Evolutionary conservation across 192 early-diverging fungal species (phyloP).

Genomic region (Coemansia sp.): DNA sequence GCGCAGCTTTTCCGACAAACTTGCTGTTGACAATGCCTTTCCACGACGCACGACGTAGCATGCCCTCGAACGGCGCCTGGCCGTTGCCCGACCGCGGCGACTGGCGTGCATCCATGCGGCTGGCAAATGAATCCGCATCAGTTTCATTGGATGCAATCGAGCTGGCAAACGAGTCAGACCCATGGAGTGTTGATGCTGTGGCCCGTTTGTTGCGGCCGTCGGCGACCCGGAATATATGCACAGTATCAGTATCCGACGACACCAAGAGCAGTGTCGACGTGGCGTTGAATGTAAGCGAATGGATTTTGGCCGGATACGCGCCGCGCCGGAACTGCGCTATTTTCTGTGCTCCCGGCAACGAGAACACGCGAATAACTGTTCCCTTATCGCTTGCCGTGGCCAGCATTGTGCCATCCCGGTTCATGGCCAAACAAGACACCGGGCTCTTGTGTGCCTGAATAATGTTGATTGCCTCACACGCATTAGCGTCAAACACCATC

Average conservation of each 20-base stretch:
- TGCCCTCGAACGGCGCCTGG: conserved; percentile 58
- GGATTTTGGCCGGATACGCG: conserved; percentile 88
- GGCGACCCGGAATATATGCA: conserved; percentile 88
- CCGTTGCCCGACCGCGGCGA: conserved; percentile 4
- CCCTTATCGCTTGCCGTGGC: conserved; percentile 98
- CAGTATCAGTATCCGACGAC: conserved; percentile 90
- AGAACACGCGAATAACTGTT: conserved; percentile 95
- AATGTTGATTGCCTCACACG: conserved; percentile 87
- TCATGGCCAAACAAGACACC: conserved; percentile 82
- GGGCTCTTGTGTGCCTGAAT: conserved; percentile 95
- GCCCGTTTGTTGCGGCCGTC: conserved; percentile 42
- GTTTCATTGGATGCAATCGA: conserved; percentile 19
- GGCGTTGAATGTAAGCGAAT: conserved; percentile 83
- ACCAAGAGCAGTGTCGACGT: conserved; percentile 54
- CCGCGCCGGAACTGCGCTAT: conserved; percentile 94
- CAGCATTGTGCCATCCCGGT: conserved; percentile 86
- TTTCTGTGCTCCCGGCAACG: conserved; percentile 79
- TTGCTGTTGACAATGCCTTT: conserved; percentile 58
- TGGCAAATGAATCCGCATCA: conserved; percentile 18
- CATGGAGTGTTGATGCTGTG: conserved; percentile 1
- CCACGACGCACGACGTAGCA: conserved; percentile 61
- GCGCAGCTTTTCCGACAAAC: conserved; percentile 77
- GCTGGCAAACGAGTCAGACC: conserved; percentile 36
- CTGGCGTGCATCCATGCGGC: not conserved
- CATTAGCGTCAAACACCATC: conserved; percentile 88